phyloP scores from a whole-genome alignment of 495 filamentous ascomycete genomes.

The Hypoxylon rickii region DNA sequence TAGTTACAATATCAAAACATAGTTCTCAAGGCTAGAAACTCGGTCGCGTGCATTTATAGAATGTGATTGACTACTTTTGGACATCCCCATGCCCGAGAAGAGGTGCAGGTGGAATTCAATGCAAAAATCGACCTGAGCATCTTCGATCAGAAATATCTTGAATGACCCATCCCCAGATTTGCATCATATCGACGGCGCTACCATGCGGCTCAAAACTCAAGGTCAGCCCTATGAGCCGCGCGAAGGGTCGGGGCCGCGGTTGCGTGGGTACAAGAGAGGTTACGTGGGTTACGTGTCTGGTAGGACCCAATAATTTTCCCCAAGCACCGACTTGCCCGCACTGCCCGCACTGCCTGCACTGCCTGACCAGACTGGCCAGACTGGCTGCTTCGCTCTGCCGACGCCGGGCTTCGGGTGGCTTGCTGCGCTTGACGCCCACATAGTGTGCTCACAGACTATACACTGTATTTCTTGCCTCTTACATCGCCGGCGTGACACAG shows the following conservation, averaged over 20 bases:
- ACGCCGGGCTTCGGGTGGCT: conserved; percentile 3
- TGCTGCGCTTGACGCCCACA: too few relatives aligned
- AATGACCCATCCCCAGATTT: conserved; percentile 35
- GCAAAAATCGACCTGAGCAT: conserved; percentile 15
- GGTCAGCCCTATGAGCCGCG: conserved; percentile 41
- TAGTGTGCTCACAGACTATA: too few relatives aligned
- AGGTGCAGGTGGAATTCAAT: conserved; percentile 13
- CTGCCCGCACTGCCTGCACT: not conserved
- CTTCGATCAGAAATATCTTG: conserved; percentile 36
- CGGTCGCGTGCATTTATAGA: conserved; percentile 19
- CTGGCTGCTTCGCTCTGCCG: conserved; percentile 3
- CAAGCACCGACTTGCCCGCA: not conserved
- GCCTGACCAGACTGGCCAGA: not conserved
- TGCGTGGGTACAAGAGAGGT: conserved; percentile 30
- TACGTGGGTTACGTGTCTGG: conserved; percentile 8
- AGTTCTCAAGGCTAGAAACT: not conserved
- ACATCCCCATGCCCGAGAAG: not conserved
- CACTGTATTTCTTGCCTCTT: too few relatives aligned
- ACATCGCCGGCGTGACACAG: too few relatives aligned
- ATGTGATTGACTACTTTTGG: conserved; percentile 29
- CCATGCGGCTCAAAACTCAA: conserved; percentile 43
- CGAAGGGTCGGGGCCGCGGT: conserved; percentile 24
- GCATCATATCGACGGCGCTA: conserved; percentile 43
- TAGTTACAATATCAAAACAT: conserved; percentile 1
- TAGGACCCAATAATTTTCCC: conserved; percentile 23